Evolutionary conservation across 805 yeast species (phyloP), one percentile per base, ranked within the genome.

Genomic region (Cyberlindnera japonica): DNA sequence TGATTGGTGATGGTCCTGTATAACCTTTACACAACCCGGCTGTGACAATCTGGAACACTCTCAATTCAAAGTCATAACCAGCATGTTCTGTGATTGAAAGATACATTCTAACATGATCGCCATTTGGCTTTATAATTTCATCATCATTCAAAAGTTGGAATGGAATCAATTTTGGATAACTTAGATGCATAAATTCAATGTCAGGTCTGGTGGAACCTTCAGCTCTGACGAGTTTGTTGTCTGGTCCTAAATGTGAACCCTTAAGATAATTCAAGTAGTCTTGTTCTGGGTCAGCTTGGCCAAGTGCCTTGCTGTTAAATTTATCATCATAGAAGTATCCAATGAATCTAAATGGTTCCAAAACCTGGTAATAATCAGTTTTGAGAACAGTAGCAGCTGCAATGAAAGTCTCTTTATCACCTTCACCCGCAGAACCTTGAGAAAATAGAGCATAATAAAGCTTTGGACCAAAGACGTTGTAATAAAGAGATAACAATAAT

Each of bases 381-480:
- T 57, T 45, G 51, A 75, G 53, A 0, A 66, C 83, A 15, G 69
- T 65, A 2, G 84, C 81, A 2, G 85, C 83, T 2, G 81, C 75
- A 25, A 75, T 74, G 50, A 79, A 80, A 0, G 86, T 77, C 49
- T 80, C 86, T 52, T 80, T 80, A 51, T 80, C 86, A 37, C 91
- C 93, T 62, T 81, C 87, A n/a, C 93, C 93, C 4, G 74, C 75
- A 28, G 69, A 70, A 25, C 83, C 81, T 57, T 78, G 79, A 3
- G 82, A 67, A 29, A 81, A 63, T 34, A 81, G 62, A 3, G 77
- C 78, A 54, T 79, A 81, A 56, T 71, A 81, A 41, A 72, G 65
- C 8, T 69, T 61, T 23, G 81, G 83, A 0, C 88, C 88, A 54
- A 71, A 75, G 39, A 77, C 64, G 51, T 82, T 82, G 60, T 83